A percentile compares a stretch with the other conserved stretches of the same genome.
Evolutionary conservation across 345 rosid species (phyloP).

Genomic region (Aethionema arabicum): DNA sequence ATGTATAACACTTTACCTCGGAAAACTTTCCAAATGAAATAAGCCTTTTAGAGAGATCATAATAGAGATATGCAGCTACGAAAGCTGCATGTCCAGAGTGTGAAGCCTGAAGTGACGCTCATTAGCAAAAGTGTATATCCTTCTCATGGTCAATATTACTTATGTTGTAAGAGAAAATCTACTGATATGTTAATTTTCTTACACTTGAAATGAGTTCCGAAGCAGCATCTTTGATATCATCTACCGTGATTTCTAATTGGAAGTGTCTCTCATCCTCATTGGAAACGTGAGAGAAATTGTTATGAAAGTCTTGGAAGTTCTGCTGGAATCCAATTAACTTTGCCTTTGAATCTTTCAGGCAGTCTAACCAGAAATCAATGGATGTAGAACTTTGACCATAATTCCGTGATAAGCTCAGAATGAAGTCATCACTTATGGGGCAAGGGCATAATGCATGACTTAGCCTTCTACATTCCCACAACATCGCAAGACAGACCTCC

Average conservation of each 20-base stretch:
- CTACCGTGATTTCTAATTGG: constrained; percentile 42
- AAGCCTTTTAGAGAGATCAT: constrained; percentile 75
- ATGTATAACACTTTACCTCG: constrained; percentile 56
- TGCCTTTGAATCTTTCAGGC: constrained; percentile 63
- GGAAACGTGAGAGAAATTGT: constrained; percentile 31
- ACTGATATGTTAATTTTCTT: constrained; percentile 36
- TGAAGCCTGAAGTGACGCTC: constrained; percentile 50
- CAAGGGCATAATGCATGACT: constrained; percentile 82
- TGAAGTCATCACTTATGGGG: constrained; percentile 63
- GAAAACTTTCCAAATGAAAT: constrained; percentile 54
- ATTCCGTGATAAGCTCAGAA: constrained; percentile 44
- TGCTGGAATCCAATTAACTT: constrained; percentile 62
- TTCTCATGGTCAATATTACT: not conserved
- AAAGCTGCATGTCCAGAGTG: constrained; percentile 49
- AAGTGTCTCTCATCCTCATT: constrained; percentile 31
- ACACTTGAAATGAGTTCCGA: constrained; percentile 63
- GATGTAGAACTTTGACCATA: constrained; percentile 49
- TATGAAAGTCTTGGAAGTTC: constrained; percentile 44
- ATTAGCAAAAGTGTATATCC: constrained; percentile 20
- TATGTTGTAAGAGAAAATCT: not conserved
- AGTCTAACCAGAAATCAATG: constrained; percentile 61
- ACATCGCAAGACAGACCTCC: constrained; percentile 55
- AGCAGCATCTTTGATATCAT: constrained; percentile 59
- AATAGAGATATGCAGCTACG: constrained; percentile 70
- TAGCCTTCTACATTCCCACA: constrained; percentile 85